These are phyloP conservation scores for Xenosphaeropsis pyriputrescens DNA, from an alignment of 2,329 filamentous ascomycete species.

Conservation along the genomic window DNA sequence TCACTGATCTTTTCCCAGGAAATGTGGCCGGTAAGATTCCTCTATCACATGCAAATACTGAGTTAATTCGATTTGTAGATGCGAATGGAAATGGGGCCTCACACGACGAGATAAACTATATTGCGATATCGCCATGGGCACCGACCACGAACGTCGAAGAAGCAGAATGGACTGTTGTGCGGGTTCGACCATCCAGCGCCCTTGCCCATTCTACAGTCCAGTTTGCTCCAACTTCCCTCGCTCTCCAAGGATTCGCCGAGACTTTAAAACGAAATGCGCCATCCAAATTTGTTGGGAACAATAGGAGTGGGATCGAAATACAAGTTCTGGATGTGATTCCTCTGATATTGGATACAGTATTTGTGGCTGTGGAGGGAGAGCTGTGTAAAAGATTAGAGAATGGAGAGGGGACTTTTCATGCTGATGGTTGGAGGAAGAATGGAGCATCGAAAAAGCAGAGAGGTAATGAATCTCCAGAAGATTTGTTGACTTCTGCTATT, in stretches of 20 bases:
- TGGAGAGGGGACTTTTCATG: constrained; percentile 70
- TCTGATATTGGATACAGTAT: constrained; percentile 69
- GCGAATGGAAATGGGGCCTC: constrained; percentile 9
- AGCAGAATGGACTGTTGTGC: constrained; percentile 72
- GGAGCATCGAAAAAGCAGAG: constrained; percentile 17
- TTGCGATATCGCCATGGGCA: constrained; percentile 63
- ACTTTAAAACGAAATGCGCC: constrained; percentile 59
- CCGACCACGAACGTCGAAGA: constrained; percentile 41
- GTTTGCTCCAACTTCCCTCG: constrained; percentile 57
- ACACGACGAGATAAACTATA: constrained; percentile 33
- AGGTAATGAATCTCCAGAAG: constrained; percentile 23
- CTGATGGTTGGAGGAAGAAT: constrained; percentile 35
- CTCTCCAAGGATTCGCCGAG: constrained; percentile 66
- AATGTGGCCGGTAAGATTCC: constrained; percentile 28
- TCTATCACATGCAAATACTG: constrained; percentile 5
- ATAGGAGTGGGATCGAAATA: constrained; percentile 70
- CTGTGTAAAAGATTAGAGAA: constrained; percentile 68
- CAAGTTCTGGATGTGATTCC: constrained; percentile 69
- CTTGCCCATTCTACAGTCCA: constrained; percentile 67
- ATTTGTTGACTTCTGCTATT: constrained; percentile 49
- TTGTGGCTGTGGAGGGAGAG: constrained; percentile 72
- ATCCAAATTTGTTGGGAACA: constrained; percentile 57
- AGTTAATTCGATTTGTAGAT: constrained; percentile 8
- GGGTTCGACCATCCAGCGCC: constrained; percentile 47
- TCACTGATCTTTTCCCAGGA: constrained; percentile 64